phyloP scores from a whole-genome alignment of 306 rosid genomes.

The Ammopiptanthus mongolicus region DNA sequence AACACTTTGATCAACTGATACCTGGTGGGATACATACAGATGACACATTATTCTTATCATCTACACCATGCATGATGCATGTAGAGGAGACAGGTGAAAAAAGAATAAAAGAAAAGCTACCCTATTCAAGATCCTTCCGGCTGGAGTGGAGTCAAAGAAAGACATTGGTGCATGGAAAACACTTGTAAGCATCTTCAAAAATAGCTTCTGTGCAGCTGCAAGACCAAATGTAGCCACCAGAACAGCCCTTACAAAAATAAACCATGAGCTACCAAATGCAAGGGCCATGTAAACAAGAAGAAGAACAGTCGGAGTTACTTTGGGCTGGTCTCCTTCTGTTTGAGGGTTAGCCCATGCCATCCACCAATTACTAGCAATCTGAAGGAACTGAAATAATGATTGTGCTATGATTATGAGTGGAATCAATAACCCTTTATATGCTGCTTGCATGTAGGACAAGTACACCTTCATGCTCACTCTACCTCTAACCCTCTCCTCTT shows the following conservation, averaged over 20 bases:
- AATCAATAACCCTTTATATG: constrained; percentile 83
- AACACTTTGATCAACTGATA: constrained; percentile 95
- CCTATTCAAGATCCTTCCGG: constrained; percentile 97
- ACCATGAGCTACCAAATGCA: constrained; percentile 97
- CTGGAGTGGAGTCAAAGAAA: constrained; percentile 98
- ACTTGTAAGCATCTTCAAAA: constrained; percentile 86
- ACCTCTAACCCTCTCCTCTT: constrained; percentile 99
- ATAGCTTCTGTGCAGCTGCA: constrained; percentile 91
- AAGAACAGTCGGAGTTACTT: constrained; percentile 74
- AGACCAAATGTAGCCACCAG: constrained; percentile 97
- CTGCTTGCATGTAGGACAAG: constrained; percentile 96
- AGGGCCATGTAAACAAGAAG: constrained; percentile 91
- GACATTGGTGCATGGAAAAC: constrained; percentile 96
- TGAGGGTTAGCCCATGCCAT: constrained; percentile 99
- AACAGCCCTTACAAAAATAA: constrained; percentile 87
- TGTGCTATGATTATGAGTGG: constrained; percentile 90
- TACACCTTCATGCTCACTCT: constrained; percentile 99
- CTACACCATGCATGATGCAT: neutral
- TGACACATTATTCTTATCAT: constrained; percentile 11
- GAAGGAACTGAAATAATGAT: constrained; percentile 90
- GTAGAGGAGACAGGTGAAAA: constrained; percentile 1
- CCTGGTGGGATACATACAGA: constrained; percentile 46
- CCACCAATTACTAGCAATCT: constrained; percentile 99
- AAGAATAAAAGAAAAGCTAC: constrained; percentile 40
- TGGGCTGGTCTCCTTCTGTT: constrained; percentile 85